phyloP scores from a whole-genome alignment of 257 asterid genomes.

The Plantago major region DNA sequence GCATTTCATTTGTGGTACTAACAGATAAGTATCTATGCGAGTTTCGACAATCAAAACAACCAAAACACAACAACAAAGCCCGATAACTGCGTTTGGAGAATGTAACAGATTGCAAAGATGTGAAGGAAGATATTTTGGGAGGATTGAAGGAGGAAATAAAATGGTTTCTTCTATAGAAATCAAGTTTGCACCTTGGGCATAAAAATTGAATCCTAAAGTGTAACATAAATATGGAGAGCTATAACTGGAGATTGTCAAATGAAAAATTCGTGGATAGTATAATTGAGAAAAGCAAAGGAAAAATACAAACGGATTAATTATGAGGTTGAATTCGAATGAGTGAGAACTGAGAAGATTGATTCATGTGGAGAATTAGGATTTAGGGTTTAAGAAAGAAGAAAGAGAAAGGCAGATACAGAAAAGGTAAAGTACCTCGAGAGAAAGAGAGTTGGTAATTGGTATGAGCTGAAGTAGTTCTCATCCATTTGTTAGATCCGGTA shows the following conservation, averaged over 20 bases:
- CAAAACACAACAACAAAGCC: no score
- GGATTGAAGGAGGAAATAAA: slow-evolving; percentile 4
- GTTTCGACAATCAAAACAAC: neutral
- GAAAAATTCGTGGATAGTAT: neutral
- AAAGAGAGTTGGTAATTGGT: no score
- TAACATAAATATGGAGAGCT: slow-evolving; percentile 12
- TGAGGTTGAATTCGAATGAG: no score
- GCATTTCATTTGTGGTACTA: neutral
- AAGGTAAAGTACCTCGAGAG: no score
- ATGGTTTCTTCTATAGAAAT: neutral
- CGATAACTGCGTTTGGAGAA: neutral
- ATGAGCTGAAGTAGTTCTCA: no score
- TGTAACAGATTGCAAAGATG: slow-evolving; percentile 5
- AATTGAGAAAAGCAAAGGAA: no score
- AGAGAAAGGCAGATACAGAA: no score
- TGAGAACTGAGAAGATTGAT: no score
- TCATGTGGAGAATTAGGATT: no score
- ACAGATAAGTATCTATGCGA: neutral
- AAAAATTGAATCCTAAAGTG: slow-evolving; percentile 4
- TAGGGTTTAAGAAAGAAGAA: no score
- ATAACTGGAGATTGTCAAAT: slow-evolving; percentile 2
- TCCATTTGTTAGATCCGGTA: no score
- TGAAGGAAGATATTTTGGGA: neutral
- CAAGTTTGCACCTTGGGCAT: slow-evolving; percentile 15
- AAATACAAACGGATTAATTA: no score